Conservation (phyloP, 441 rosid genomes). For the Gossypium aridum region DNA sequence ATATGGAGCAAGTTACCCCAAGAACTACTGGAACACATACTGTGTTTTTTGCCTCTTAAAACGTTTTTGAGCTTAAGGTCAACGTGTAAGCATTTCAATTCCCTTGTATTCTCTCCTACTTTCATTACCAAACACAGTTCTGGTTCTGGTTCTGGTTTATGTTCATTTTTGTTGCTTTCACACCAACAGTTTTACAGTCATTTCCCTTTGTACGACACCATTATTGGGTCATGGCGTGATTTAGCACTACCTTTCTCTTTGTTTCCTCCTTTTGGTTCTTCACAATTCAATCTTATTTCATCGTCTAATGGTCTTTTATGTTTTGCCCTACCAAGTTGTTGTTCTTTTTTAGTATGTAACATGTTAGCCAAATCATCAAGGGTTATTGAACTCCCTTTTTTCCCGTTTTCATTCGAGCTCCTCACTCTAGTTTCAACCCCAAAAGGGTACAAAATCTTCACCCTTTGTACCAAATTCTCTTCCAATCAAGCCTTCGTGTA, state of each 20-base stretch:
- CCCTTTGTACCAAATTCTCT: conserved; percentile 30
- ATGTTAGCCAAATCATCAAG: conserved; percentile 51
- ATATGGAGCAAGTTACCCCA: conserved; percentile 66
- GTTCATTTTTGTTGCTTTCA: conserved; percentile 70
- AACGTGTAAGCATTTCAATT: conserved; percentile 53
- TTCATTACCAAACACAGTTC: conserved; percentile 48
- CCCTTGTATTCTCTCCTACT: conserved; percentile 43
- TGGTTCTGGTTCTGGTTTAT: conserved; percentile 23
- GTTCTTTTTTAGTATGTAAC: conserved; percentile 59
- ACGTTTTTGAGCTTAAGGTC: conserved; percentile 45
- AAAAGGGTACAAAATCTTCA: conserved; percentile 47
- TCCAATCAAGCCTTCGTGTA: conserved; percentile 41
- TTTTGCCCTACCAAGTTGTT: conserved; percentile 41
- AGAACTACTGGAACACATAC: conserved; percentile 56
- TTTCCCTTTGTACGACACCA: conserved; percentile 53
- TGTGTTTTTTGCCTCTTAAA: conserved; percentile 54
- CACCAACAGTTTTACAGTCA: conserved; percentile 50
- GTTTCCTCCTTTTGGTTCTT: conserved; percentile 21
- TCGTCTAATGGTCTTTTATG: conserved; percentile 66
- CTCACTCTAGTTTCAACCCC: conserved; percentile 51
- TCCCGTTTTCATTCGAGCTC: conserved; percentile 57
- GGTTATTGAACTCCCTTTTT: conserved; percentile 41
- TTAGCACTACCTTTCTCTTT: conserved; percentile 33
- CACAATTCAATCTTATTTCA: conserved; percentile 37
- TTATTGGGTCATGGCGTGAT: conserved; percentile 44